phyloP scores from a whole-genome alignment of 106 monocot genomes.

The Phalaenopsis equestris region DNA sequence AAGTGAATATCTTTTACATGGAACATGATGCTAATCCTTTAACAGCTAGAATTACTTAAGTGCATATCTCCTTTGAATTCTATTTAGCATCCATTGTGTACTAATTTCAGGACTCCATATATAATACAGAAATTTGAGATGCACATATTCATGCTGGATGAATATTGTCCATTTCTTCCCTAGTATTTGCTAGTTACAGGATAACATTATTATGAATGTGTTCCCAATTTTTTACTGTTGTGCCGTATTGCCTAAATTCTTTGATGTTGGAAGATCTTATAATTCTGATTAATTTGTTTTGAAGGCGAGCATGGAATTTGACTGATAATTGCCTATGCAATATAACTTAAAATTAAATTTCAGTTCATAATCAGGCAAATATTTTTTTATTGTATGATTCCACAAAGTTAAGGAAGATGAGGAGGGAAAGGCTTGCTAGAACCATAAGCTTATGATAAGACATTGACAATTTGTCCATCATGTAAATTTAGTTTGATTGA shows the following conservation, averaged over 20 bases:
- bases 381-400: background rate
- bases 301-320: background rate
- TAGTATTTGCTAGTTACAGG: background rate
- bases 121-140: background rate
- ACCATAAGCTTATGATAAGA: background rate
- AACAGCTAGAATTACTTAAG: background rate
- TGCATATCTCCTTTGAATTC: background rate
- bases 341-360: background rate
- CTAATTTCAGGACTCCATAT: no score
- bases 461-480: background rate
- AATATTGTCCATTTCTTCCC: background rate
- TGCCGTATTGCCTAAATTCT: background rate
- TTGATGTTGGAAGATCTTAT: background rate
- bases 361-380: background rate
- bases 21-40: background rate
- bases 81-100: background rate
- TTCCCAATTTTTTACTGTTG: background rate
- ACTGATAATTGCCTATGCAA: background rate
- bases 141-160: background rate
- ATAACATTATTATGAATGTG: background rate
- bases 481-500: background rate
- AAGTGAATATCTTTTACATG: background rate
- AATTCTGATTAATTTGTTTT: background rate
- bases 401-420: background rate
- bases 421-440: background rate